These are phyloP conservation scores for Pouteria campechiana DNA, from an alignment of 179 eudicot species.

Conservation along the genomic window DNA sequence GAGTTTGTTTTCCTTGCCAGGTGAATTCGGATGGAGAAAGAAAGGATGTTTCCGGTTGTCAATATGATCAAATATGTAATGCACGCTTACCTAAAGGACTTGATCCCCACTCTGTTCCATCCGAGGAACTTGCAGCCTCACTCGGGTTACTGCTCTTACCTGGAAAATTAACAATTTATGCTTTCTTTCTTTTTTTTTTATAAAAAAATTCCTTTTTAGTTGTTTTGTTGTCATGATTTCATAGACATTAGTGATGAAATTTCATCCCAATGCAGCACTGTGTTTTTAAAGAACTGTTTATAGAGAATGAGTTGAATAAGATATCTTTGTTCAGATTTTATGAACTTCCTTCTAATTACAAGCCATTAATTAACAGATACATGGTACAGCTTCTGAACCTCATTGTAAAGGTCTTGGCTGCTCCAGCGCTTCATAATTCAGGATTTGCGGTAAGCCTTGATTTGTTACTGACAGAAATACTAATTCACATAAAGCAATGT, in stretches of 20 bases:
- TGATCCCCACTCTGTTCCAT: conserved; percentile 93
- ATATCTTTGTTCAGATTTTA: background rate
- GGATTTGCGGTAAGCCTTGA: conserved; percentile 85
- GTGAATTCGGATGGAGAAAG: conserved; percentile 53
- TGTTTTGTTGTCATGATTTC: too few relatives aligned
- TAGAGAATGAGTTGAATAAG: background rate
- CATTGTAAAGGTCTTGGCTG: conserved; percentile 58
- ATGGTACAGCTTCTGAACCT: conserved; percentile 97
- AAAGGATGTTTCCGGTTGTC: conserved; percentile 60
- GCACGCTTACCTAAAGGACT: conserved; percentile 94
- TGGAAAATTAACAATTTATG: background rate
- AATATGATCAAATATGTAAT: conserved; percentile 86
- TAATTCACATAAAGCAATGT: too few relatives aligned
- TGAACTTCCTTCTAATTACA: background rate
- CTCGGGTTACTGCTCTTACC: conserved; percentile 46
- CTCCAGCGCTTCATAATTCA: conserved; percentile 94
- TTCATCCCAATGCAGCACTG: too few relatives aligned
- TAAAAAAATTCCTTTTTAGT: background rate
- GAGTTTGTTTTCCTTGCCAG: conserved; percentile 31
- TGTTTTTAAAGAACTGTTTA: too few relatives aligned
- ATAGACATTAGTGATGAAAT: too few relatives aligned
- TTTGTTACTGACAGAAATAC: background rate
- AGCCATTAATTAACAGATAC: conserved; percentile 45
- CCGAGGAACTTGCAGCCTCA: conserved; percentile 90
- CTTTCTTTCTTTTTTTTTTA: background rate